Evolutionary conservation across 176 grass and related monocot genomes (phyloP).

Genomic region (Zoysia japonica): DNA sequence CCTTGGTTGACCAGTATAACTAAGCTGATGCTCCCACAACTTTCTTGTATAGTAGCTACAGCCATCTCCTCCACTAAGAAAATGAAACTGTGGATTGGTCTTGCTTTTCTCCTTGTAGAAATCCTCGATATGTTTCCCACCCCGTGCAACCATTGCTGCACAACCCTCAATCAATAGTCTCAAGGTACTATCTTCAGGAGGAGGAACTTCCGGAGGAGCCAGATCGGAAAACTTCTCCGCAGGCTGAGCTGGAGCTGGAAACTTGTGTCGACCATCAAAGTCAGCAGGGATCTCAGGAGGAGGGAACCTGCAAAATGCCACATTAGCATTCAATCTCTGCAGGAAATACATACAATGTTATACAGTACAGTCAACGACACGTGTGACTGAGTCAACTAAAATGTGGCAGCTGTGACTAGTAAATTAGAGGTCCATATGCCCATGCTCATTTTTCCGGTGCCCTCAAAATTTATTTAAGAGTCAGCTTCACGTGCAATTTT

Average conservation of each 20-base stretch:
- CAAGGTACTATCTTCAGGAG: conserved; percentile 79
- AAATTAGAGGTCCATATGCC: not conserved
- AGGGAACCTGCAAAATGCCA: conserved; percentile 64
- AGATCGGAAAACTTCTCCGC: conserved; percentile 51
- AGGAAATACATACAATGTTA: not conserved
- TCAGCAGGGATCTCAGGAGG: conserved; percentile 73
- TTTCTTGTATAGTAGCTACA: conserved; percentile 78
- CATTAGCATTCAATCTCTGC: conserved; percentile 14
- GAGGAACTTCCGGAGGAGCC: conserved; percentile 68
- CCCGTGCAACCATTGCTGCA: conserved; percentile 81
- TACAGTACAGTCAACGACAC: not conserved
- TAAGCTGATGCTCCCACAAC: conserved; percentile 88
- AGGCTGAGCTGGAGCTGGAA: conserved; percentile 51
- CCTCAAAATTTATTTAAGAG: not conserved
- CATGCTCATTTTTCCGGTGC: not conserved
- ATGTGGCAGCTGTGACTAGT: not conserved
- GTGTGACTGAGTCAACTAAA: conserved; percentile 13
- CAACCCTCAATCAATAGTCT: conserved; percentile 80
- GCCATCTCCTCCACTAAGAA: conserved; percentile 80
- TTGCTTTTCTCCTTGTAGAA: conserved; percentile 89
- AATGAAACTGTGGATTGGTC: conserved; percentile 71
- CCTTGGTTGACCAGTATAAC: conserved; percentile 49
- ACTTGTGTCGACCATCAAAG: conserved; percentile 83
- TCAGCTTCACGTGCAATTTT: not conserved
- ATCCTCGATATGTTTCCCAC: conserved; percentile 95